phyloP scores from a whole-genome alignment of 2,329 filamentous ascomycete genomes.

The Fusarium circinatum region DNA sequence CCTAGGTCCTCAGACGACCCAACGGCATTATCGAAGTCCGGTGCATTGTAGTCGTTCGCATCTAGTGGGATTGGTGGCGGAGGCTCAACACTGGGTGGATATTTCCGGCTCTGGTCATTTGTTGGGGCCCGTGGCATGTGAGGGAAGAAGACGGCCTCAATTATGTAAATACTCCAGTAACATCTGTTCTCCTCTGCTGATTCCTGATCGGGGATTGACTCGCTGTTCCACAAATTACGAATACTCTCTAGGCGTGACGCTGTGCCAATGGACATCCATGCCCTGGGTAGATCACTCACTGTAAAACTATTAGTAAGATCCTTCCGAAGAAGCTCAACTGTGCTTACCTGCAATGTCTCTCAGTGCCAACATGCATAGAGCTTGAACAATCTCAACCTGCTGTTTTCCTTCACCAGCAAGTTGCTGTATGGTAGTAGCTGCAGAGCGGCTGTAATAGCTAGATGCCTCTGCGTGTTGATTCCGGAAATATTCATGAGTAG shows the following conservation, averaged over 20 bases:
- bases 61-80: neutral
- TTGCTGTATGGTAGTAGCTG: neutral
- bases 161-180: conserved; percentile 1
- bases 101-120: neutral
- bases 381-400: neutral
- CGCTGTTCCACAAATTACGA: neutral
- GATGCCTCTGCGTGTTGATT: neutral
- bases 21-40: conserved; percentile 1
- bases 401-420: conserved; percentile 3
- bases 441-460: neutral
- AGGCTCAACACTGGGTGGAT: neutral
- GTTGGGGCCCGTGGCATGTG: neutral
- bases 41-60: neutral
- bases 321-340: accelerated
- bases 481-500: neutral
- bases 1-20: neutral
- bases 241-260: neutral
- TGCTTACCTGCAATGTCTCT: neutral
- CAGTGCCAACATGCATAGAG: neutral
- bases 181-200: neutral
- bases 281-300: neutral
- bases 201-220: accelerated
- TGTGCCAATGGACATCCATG: conserved; percentile 11
- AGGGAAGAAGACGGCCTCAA: neutral
- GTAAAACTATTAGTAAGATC: neutral